Evolutionary conservation across 1,284 basidiomycete genomes (phyloP), one percentile per base, ranked within the genome.

Genomic region (Kwoniella shivajii): DNA sequence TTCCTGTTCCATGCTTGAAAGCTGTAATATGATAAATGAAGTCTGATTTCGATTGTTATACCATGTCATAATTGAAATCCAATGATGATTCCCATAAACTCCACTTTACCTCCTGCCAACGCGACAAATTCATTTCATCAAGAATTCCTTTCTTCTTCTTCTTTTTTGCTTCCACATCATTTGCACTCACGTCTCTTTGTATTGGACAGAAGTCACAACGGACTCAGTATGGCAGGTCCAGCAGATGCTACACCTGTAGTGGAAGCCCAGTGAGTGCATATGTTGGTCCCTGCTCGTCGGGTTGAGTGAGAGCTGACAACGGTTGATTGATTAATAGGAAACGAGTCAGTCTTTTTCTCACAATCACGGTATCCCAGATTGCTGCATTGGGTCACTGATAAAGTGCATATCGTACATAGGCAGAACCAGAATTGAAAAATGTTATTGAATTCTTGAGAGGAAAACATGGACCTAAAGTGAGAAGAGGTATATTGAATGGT

Each of bases 401-500:
- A 16, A 38, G 1, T 20, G 37, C 9, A 20, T 39, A n/a, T 39
- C 10, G n/a, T 39, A 47, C 13, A 33, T 43, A 78, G 74, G 90
- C 91, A 27, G 84, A 90, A 16, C 82, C 85, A 34, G 87, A 91
- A 45, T 80, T 90, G 53, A 85, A 87, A 67, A 87, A 86, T 68
- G 86, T 92, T 50, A 89, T 89, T 54, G 84, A 89, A 65, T 97
- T 91, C 72, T 81, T 97, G 45, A 85, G 93, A 45, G 87, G 88
- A 65, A 88, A 86, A 71, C 84, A 92, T 27, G 91, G 91, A 13
- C 87, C 96, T 71, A 97, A 97, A 82, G 86, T 88, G 56, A 84
- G 90, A 62, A 86, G 89, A 4, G 95, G 95, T 36, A 87, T 93
- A 6, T 80, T 98, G 71, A 92, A 92, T 68, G 96, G 95, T 36